Evolutionary conservation across 768 basidiomycete genomes (phyloP).

Genomic region (Pulveroboletus frians): DNA sequence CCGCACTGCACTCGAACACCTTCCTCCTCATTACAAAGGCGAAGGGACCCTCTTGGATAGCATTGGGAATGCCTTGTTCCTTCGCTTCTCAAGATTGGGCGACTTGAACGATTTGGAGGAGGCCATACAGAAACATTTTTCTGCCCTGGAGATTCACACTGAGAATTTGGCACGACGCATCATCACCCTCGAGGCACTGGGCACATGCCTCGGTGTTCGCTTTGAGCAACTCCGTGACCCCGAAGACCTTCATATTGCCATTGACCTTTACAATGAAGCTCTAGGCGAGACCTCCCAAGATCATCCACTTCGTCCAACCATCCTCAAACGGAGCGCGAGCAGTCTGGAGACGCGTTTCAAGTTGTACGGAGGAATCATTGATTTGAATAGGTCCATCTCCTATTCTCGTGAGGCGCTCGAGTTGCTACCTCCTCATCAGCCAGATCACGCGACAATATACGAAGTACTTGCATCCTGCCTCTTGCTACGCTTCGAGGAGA

Average conservation of each 20-base stretch:
- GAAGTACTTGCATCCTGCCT: slow-evolving; percentile 20
- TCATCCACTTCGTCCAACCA: slow-evolving; percentile 11
- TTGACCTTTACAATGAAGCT: slow-evolving; percentile 25
- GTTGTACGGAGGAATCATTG: slow-evolving; percentile 11
- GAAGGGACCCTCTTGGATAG: slow-evolving; percentile 13
- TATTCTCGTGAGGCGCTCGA: slow-evolving; percentile 22
- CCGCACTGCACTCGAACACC: slow-evolving; percentile 15
- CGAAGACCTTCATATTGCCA: slow-evolving; percentile 22
- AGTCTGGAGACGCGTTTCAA: slow-evolving; percentile 14
- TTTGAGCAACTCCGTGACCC: slow-evolving; percentile 21
- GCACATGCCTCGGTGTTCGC: slow-evolving; percentile 21
- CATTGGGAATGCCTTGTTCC: slow-evolving; percentile 24
- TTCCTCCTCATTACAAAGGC: slow-evolving; percentile 13
- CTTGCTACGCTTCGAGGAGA: slow-evolving; percentile 21
- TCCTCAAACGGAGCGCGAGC: slow-evolving; percentile 15
- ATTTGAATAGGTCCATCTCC: slow-evolving; percentile 28
- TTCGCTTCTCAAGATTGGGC: slow-evolving; percentile 19
- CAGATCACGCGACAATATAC: slow-evolving; percentile 12
- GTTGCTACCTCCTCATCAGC: slow-evolving; percentile 11
- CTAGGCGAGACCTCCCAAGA: slow-evolving; percentile 15
- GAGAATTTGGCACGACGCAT: slow-evolving; percentile 10
- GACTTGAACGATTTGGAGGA: slow-evolving; percentile 18
- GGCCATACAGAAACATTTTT: slow-evolving; percentile 23
- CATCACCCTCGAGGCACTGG: slow-evolving; percentile 19
- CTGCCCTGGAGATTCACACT: slow-evolving; percentile 20